Percentiles rank a stretch among this genome's conserved stretches.
Conservation (phyloP, 495 filamentous ascomycete genomes). For the Neurospora sublineolata region DNA sequence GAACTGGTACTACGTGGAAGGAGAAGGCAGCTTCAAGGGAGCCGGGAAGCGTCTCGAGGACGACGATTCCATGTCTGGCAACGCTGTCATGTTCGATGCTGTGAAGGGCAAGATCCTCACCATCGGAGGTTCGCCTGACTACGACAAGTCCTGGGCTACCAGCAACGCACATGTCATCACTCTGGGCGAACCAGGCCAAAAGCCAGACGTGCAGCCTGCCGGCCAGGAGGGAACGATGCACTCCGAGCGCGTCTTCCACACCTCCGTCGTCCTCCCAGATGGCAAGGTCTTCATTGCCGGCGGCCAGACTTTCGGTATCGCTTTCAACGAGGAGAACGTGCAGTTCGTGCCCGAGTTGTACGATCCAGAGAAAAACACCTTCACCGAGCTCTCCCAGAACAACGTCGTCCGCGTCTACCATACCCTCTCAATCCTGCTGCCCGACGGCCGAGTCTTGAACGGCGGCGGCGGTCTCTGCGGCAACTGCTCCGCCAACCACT, state of each 20-base stretch:
- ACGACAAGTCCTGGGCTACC: not conserved
- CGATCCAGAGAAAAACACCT: constrained; percentile 30
- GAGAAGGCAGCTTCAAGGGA: constrained; percentile 22
- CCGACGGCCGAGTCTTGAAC: constrained; percentile 42
- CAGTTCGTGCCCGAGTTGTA: constrained; percentile 39
- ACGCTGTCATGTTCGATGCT: constrained; percentile 36
- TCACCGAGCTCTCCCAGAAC: constrained; percentile 28
- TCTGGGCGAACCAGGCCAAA: not conserved
- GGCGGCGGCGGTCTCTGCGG: constrained; percentile 46
- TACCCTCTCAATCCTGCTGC: constrained; percentile 41
- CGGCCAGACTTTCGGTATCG: constrained; percentile 34
- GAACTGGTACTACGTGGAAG: constrained; percentile 46
- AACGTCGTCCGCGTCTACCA: constrained; percentile 46
- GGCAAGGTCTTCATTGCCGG: constrained; percentile 46
- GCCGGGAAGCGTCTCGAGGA: constrained; percentile 32
- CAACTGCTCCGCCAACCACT: constrained; percentile 43
- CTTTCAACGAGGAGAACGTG: constrained; percentile 40
- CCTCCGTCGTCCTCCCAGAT: constrained; percentile 44
- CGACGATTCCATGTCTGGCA: constrained; percentile 30
- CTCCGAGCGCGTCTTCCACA: constrained; percentile 12
- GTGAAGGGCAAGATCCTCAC: constrained; percentile 46
- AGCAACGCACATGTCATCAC: not conserved
- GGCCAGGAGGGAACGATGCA: not conserved
- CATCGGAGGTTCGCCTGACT: constrained; percentile 35
- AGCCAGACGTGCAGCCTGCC: not conserved